phyloP scores from a whole-genome alignment of 1,284 basidiomycete genomes.

The Trametes sp. region DNA sequence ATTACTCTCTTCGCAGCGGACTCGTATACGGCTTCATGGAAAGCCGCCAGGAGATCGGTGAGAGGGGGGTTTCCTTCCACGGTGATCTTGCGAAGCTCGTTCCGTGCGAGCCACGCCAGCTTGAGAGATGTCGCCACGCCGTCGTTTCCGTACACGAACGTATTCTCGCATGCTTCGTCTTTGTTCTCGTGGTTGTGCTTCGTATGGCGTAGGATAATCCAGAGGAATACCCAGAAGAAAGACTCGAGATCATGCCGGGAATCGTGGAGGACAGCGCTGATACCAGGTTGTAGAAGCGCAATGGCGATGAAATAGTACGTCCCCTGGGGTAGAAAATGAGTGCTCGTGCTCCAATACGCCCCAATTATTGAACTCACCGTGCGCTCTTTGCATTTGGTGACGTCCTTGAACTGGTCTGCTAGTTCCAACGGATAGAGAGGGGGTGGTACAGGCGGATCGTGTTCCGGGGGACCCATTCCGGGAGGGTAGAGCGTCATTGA shows the following conservation, averaged over 20 bases:
- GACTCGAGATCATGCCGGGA: constrained; percentile 20
- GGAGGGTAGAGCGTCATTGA: background rate
- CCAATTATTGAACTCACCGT: background rate
- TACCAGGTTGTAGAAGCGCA: background rate
- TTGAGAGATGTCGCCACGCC: background rate
- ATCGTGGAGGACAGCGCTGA: background rate
- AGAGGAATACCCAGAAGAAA: constrained; percentile 27
- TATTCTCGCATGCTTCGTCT: background rate
- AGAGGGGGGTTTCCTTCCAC: background rate
- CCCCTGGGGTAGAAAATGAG: background rate
- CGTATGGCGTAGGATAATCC: constrained; percentile 24
- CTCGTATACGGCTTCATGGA: background rate
- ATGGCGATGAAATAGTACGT: background rate
- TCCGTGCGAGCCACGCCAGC: background rate
- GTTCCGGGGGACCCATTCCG: background rate
- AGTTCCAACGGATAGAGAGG: background rate
- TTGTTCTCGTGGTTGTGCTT: background rate
- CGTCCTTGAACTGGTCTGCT: background rate
- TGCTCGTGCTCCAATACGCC: background rate
- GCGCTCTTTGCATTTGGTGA: background rate
- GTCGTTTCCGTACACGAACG: background rate
- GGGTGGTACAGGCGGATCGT: background rate
- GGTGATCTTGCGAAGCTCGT: background rate
- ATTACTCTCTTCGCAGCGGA: too few relatives aligned
- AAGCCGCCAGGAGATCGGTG: background rate